phyloP scores from a whole-genome alignment of 139 green algal species.

The Closterium sp. region DNA sequence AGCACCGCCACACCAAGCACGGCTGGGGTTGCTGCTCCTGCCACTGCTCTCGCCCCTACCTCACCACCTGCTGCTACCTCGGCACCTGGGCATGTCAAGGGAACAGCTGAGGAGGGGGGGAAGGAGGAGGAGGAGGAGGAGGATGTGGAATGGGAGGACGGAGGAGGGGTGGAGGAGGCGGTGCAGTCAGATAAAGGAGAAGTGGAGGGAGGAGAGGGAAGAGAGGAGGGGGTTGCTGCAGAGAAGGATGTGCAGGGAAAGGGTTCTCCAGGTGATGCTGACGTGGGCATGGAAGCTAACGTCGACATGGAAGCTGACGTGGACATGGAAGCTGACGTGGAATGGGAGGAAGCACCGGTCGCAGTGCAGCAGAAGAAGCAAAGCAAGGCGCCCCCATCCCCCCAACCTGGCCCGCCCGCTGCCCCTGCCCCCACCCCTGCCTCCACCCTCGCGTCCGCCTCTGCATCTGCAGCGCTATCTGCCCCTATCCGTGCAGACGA shows the following conservation, averaged over 20 bases:
- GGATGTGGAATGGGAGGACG: background rate
- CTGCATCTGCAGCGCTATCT: background rate
- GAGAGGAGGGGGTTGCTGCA: no score
- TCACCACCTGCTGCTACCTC: background rate
- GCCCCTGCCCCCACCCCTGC: background rate
- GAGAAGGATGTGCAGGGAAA: background rate
- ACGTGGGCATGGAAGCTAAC: no score
- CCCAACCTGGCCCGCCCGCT: background rate
- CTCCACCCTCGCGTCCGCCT: no score
- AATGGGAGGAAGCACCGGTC: conserved; percentile 8
- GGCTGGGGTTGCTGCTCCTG: no score
- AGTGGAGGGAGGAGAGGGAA: background rate
- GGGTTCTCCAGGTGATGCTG: background rate
- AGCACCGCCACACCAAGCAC: no score
- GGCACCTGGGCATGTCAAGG: background rate
- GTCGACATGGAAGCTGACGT: no score
- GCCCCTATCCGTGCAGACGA: background rate
- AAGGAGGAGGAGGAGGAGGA: no score
- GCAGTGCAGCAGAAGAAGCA: conserved; percentile 5
- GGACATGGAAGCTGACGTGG: conserved; percentile 1
- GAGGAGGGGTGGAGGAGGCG: background rate
- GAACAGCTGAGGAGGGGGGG: background rate
- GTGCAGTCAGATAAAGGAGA: background rate
- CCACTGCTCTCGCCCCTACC: background rate
- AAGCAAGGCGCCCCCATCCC: background rate